A percentile compares a stretch with the other conserved stretches of the same genome.
phyloP scores from a whole-genome alignment of 2,329 filamentous ascomycete species.

The Sphaerulina vaccinii region DNA sequence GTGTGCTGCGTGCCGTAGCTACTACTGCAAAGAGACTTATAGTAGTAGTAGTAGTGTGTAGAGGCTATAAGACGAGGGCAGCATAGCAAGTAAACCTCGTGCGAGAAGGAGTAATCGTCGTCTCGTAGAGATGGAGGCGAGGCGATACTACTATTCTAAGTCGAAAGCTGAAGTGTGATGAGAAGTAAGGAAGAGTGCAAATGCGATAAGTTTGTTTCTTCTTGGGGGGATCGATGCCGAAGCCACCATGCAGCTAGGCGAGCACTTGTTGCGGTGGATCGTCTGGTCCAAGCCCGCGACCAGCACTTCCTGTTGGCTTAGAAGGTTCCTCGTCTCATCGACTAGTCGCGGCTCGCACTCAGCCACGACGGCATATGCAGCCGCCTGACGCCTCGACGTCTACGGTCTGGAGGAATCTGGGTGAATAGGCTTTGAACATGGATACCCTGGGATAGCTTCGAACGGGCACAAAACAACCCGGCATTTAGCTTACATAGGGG shows the following conservation, averaged over 20 bases:
- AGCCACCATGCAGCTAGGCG: slow-evolving; percentile 10
- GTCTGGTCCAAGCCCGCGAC: background rate
- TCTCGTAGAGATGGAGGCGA: background rate
- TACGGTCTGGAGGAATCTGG: background rate
- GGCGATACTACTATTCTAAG: too few relatives aligned
- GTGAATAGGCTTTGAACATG: slow-evolving; percentile 1
- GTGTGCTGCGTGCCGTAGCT: slow-evolving; percentile 3
- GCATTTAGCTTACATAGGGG: slow-evolving; percentile 7
- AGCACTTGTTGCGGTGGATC: background rate
- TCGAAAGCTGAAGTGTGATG: too few relatives aligned
- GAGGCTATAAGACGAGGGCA: too few relatives aligned
- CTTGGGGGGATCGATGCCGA: slow-evolving; percentile 7
- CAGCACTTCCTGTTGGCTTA: background rate
- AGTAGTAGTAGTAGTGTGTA: too few relatives aligned
- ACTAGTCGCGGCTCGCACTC: background rate
- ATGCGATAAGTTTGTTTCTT: slow-evolving; percentile 10
- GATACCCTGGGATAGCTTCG: background rate
- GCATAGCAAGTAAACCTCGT: too few relatives aligned
- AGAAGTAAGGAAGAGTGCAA: too few relatives aligned
- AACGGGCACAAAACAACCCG: slow-evolving; percentile 13
- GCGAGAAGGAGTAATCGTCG: background rate
- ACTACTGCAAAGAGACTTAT: background rate
- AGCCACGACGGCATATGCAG: background rate
- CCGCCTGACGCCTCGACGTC: slow-evolving; percentile 2
- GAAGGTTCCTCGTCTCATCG: background rate